Conservation (phyloP, 331 rosid species). For the Malus hybrid region DNA sequence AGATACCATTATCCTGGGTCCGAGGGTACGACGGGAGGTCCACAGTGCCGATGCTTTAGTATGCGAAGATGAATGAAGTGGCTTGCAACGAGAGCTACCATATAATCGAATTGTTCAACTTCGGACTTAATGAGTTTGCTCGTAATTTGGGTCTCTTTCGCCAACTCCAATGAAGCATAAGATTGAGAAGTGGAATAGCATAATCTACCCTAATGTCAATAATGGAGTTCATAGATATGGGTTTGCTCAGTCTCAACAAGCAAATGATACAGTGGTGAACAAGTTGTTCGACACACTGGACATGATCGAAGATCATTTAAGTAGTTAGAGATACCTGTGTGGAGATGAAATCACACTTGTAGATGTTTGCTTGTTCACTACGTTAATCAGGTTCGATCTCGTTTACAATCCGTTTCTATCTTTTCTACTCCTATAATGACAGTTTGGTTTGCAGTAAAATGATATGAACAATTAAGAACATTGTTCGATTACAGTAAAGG, state of each 20-base stretch:
- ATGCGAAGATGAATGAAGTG: slow-evolving; percentile 35
- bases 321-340: slow-evolving; percentile 49
- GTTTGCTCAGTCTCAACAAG: slow-evolving; percentile 83
- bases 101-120: slow-evolving; percentile 55
- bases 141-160: slow-evolving; percentile 44
- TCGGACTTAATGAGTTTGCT: slow-evolving; percentile 54
- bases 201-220: no score
- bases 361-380: slow-evolving; percentile 67
- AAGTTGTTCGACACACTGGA: slow-evolving; percentile 58
- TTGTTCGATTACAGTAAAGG: no score
- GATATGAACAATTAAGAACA: no score
- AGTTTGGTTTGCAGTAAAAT: no score
- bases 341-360: slow-evolving; percentile 61
- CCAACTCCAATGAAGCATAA: slow-evolving; percentile 48
- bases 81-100: slow-evolving; percentile 78
- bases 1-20: slow-evolving; percentile 7
- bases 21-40: slow-evolving; percentile 69
- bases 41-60: slow-evolving; percentile 80
- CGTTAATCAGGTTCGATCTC: slow-evolving; percentile 65
- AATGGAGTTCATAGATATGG: no score
- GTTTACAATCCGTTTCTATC: slow-evolving; percentile 58
- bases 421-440: no score
- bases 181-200: slow-evolving; percentile 12
- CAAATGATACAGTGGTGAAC: slow-evolving; percentile 57
- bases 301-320: slow-evolving; percentile 51